Percentiles rank a stretch among this genome's conserved stretches.
Conservation (phyloP, 371 early-diverging fungal genomes). For the Choanephora cucurbitarum region DNA sequence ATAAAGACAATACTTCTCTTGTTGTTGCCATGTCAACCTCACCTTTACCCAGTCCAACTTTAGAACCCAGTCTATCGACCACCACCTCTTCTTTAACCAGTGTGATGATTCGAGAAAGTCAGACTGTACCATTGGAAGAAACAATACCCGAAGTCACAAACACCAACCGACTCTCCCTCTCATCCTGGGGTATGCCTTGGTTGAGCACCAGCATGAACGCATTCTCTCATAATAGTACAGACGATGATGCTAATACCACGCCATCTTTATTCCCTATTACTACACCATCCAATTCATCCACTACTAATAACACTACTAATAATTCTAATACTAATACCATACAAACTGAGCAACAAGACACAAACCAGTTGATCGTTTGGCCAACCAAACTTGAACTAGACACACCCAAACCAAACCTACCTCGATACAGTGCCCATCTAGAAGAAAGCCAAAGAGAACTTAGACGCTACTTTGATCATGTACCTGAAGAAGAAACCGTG, state of each 20-base stretch:
- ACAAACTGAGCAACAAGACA: neutral
- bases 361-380: conserved; percentile 23
- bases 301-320: no score
- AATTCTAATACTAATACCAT: conserved; percentile 11
- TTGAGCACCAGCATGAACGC: neutral
- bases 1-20: neutral
- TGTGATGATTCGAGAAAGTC: conserved; percentile 14
- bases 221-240: neutral
- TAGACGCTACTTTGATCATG: conserved; percentile 32
- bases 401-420: conserved; percentile 17
- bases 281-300: no score
- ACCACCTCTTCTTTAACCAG: conserved; percentile 16
- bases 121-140: neutral
- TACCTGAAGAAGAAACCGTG: conserved; percentile 31
- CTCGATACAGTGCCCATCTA: conserved; percentile 21
- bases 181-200: conserved; percentile 46
- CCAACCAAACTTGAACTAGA: conserved; percentile 34
- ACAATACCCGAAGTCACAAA: neutral
- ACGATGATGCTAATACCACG: neutral
- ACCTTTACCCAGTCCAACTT: neutral
- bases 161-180: neutral
- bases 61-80: conserved; percentile 6
- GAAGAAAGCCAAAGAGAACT: conserved; percentile 27
- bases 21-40: neutral
- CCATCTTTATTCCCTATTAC: no score